Base-by-base conservation (phyloP, 2,329 filamentous ascomycete genomes). In the Volutella citrinella region DNA sequence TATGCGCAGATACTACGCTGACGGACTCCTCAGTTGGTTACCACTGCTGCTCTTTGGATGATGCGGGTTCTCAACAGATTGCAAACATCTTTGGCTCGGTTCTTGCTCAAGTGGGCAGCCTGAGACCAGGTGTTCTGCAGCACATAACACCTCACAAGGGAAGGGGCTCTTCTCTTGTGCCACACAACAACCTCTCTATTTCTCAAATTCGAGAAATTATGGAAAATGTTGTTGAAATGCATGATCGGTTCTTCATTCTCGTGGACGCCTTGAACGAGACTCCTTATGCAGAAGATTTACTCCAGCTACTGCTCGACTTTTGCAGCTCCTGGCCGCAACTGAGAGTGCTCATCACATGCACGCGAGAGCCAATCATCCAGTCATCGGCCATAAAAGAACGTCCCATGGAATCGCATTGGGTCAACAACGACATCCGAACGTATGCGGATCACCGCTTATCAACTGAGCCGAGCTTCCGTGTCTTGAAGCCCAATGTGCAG, bases 11-110 rank as follows among this genome's bases (percentile, higher is more conserved):
- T 3, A 18, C 38, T 11, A 19, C 32, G 6, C 22, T 33, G 13
- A 34, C 32, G 19, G 47, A 28, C 13, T 34, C 32, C 17, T 42
- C 45, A 9, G 20, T 49, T 6, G 46, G 48, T 18, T 56, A 48
- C 29, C 46, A 54, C 26, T 48, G 44, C 25, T 52, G 49, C 32
- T 49, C 49, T n/a, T 35, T 48, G 7, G 45, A 48, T 24, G 48
- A 50, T 26, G 46, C 49, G 5, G 47, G 43, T 10, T 54, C 49
- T 10, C 54, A 56, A 30, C 41, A 45, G n/a, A 35, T 49, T 2
- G 28, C 42, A 21, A 54, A 54, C 27, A 40, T 57, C n/a, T 45
- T 58, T 31, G 52, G 50, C 25, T 56, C 52, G 23, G 37, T 58
- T 13, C 36, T 56, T 11, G 48, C 49, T 14, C 48, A 56, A 21